These are phyloP conservation scores for Thoreauomyces humboldtii DNA, from an alignment of 192 early-diverging fungal genomes.

Conservation along the genomic window DNA sequence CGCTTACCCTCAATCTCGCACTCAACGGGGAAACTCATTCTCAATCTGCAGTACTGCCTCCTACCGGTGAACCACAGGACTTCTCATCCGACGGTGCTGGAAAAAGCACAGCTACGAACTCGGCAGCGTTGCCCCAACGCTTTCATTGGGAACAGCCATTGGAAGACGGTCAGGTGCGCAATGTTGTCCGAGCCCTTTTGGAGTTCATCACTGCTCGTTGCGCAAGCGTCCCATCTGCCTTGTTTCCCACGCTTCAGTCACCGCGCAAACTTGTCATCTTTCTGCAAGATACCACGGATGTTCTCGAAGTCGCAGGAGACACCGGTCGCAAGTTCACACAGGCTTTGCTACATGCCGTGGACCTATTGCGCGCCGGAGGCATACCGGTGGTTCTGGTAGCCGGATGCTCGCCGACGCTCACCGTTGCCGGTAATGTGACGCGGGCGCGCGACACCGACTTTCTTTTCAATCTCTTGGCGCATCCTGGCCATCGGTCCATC, in stretches of 20 bases:
- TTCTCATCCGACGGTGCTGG: too few relatives aligned
- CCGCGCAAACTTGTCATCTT: conserved; percentile 24
- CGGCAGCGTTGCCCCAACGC: too few relatives aligned
- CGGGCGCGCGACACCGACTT: conserved; percentile 18
- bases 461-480: too few relatives aligned
- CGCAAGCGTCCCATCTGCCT: conserved; percentile 3
- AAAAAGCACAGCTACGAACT: too few relatives aligned
- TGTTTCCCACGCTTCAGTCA: conserved; percentile 10
- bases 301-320: conserved; percentile 25
- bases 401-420: conserved; percentile 32
- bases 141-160: too few relatives aligned
- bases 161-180: conserved; percentile 28
- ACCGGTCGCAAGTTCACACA: conserved; percentile 25
- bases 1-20: too few relatives aligned
- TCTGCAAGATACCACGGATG: conserved; percentile 39
- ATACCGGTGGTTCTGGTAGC: conserved; percentile 36
- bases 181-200: conserved; percentile 5
- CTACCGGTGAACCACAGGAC: too few relatives aligned
- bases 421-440: conserved; percentile 21
- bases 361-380: conserved; percentile 8
- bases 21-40: too few relatives aligned
- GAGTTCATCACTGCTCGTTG: conserved; percentile 20
- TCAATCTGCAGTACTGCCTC: too few relatives aligned
- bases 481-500: too few relatives aligned
- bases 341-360: conserved; percentile 29